These are phyloP conservation scores for Neurospora intermedia DNA, from an alignment of 495 filamentous ascomycete species.

Conservation along the genomic window DNA sequence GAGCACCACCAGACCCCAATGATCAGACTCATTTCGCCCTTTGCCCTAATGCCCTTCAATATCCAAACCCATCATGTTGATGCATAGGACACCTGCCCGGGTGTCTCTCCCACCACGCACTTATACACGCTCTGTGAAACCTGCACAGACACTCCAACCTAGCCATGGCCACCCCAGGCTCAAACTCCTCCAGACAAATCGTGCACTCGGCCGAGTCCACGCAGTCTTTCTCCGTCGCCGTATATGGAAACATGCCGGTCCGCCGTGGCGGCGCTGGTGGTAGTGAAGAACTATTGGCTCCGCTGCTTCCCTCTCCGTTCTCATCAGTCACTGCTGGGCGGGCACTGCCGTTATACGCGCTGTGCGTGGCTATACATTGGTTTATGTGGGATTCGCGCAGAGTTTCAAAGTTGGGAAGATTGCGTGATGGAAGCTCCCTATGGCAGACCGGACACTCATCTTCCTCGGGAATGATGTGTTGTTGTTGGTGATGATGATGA, in stretches of 20 bases:
- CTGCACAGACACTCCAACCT: slow-evolving; percentile 87
- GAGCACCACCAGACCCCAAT: background rate
- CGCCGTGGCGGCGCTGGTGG: slow-evolving; percentile 23
- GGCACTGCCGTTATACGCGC: slow-evolving; percentile 20
- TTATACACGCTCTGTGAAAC: slow-evolving; percentile 68
- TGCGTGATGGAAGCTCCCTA: slow-evolving; percentile 56
- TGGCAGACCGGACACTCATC: slow-evolving; percentile 91
- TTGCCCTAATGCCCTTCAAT: slow-evolving; percentile 12
- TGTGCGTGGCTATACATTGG: slow-evolving; percentile 56
- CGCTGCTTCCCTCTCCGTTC: slow-evolving; percentile 6
- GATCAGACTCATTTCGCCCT: background rate
- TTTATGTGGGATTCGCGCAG: slow-evolving; percentile 67
- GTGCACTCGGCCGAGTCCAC: slow-evolving; percentile 75
- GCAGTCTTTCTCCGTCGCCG: slow-evolving; percentile 87
- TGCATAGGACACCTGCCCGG: slow-evolving; percentile 47
- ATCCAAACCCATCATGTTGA: slow-evolving; percentile 41
- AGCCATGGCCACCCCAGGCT: slow-evolving; percentile 70
- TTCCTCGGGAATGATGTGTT: slow-evolving; percentile 51
- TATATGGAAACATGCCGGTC: slow-evolving; percentile 51
- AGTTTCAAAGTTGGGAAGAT: slow-evolving; percentile 45
- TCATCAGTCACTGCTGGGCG: background rate
- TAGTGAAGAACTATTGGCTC: slow-evolving; percentile 4
- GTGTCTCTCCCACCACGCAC: slow-evolving; percentile 40
- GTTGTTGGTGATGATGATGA: background rate
- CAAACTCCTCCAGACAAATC: slow-evolving; percentile 95